Evolutionary conservation across 192 early-diverging fungal genomes (phyloP), one percentile per base, ranked within the genome.

Genomic region (Coemansia furcata): DNA sequence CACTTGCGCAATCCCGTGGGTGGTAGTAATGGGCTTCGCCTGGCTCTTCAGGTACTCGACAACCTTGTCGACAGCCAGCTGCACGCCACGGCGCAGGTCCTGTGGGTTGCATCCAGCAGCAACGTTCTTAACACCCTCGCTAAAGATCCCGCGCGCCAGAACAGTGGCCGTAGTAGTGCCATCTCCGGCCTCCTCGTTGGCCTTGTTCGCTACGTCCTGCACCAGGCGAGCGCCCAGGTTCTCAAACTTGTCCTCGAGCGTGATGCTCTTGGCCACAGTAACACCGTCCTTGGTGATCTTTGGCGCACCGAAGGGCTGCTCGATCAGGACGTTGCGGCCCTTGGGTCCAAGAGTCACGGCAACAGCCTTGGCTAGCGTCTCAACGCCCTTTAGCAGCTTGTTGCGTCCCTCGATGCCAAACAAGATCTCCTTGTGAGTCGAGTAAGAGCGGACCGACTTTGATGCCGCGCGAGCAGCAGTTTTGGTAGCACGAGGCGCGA

Each of bases 221-320:
- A 99, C 96, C 40, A 99, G 88, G 55, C 79, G 89, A 49, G 98
- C 98, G 66, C 98, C 98, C 44, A 99, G 88, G 87, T 99, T 98
- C 86, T 99, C 98, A 76, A 99, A 96, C 84, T 94, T 96, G 85
- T 99, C 95, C 80, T 98, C 92, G 37, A 99, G 88, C 37, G 89
- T 85, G 80, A 99, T 95, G 69, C 94, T 90, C 87, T 98, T 98
- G 61, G 98, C 98, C 23, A 99, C 98, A 57, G 98, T 96, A 42
- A 99, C 98, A 81, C 98, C 98, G 82, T 99, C 98, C 91, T 99
- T 99, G 80, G 98, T 99, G 86, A 99, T 99, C 88, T 98, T 98
- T 68, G 98, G 98, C 40, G 90, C 88, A 39, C 97, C 98, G 68
- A 97, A 99, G 39, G 94, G 77, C 83, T 99, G 98, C 80, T 97